phyloP scores from a whole-genome alignment of 1,284 basidiomycete genomes.

The Trichosporon ovoides region DNA sequence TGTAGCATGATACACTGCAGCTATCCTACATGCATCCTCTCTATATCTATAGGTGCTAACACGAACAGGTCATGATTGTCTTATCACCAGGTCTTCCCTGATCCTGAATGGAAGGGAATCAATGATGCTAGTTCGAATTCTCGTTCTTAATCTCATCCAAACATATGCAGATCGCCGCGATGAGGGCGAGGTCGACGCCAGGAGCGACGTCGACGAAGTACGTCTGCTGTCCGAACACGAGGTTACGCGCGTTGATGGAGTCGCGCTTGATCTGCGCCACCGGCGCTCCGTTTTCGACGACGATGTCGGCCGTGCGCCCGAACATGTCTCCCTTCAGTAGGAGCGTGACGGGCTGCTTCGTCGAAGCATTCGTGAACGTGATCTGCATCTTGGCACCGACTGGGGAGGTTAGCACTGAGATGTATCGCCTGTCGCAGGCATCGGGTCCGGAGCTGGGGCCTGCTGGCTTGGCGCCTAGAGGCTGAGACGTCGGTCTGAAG shows the following conservation, averaged over 20 bases:
- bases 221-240: constrained; percentile 41
- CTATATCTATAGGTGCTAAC: too few species aligned
- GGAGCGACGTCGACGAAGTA: constrained; percentile 48
- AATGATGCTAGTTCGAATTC: not conserved
- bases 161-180: constrained; percentile 49
- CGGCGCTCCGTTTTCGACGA: constrained; percentile 29
- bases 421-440: too few species aligned
- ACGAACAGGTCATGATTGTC: too few species aligned
- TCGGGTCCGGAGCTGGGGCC: not conserved
- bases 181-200: constrained; percentile 49
- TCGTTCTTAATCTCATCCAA: constrained; percentile 47
- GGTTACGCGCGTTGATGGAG: constrained; percentile 33
- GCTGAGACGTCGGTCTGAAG: too few species aligned
- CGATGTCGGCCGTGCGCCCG: constrained; percentile 37
- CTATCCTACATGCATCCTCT: too few species aligned
- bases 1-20: too few species aligned
- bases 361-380: constrained; percentile 34
- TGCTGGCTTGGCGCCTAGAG: too few species aligned
- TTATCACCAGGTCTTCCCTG: too few species aligned
- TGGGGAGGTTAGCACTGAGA: constrained; percentile 8
- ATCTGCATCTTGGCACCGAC: constrained; percentile 43
- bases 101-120: too few species aligned
- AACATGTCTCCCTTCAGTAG: constrained; percentile 40
- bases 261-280: constrained; percentile 43
- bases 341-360: constrained; percentile 25